These are phyloP conservation scores for Fistulifera pelliculosa DNA, from an alignment of 108 stramenopile genomes.

Conservation along the genomic window DNA sequence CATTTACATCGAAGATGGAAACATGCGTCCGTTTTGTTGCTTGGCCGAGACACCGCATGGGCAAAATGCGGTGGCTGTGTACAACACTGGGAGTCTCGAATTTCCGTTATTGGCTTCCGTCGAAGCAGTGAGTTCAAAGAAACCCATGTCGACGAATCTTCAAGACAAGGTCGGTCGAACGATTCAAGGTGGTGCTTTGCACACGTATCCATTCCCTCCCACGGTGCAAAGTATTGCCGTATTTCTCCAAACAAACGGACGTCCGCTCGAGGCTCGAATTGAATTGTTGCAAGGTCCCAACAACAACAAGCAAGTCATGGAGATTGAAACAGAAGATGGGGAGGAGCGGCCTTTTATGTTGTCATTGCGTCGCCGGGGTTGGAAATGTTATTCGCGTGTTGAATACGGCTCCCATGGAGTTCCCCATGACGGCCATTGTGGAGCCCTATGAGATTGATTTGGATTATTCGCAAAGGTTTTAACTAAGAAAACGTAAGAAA, in stretches of 20 bases:
- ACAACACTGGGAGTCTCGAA: constrained; percentile 51
- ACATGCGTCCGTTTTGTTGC: constrained; percentile 45
- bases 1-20: constrained; percentile 63
- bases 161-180: constrained; percentile 15
- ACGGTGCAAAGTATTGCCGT: constrained; percentile 56
- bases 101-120: constrained; percentile 60
- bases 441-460: constrained; percentile 36
- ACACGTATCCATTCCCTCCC: constrained; percentile 61
- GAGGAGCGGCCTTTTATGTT: constrained; percentile 71
- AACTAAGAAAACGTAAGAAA: too few species aligned
- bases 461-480: too few species aligned
- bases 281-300: constrained; percentile 79
- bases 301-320: constrained; percentile 82
- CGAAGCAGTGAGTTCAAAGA: constrained; percentile 14
- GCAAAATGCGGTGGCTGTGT: constrained; percentile 51
- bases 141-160: background rate
- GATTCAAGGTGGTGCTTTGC: constrained; percentile 74
- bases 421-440: constrained; percentile 64
- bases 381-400: constrained; percentile 77
- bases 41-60: constrained; percentile 46
- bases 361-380: constrained; percentile 69
- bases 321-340: constrained; percentile 77
- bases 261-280: constrained; percentile 72
- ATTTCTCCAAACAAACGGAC: constrained; percentile 62
- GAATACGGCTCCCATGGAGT: constrained; percentile 79